A percentile compares a stretch with the other conserved stretches of the same genome.
Evolutionary conservation across 257 asterid genomes (phyloP).

Genomic region (Solanum gandarillasii): DNA sequence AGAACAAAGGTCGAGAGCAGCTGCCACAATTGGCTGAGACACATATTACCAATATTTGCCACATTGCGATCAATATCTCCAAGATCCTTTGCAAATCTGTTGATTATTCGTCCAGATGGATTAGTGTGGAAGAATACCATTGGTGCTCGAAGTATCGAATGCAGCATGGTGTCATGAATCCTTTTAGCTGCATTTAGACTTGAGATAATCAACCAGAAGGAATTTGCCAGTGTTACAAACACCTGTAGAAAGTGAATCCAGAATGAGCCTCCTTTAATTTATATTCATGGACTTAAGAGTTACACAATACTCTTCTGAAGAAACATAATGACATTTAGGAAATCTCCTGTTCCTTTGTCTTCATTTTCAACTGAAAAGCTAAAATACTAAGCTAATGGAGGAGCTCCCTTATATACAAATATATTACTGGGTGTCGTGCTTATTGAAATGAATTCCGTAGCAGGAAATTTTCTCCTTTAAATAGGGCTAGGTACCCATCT

Average conservation of each 20-base stretch:
- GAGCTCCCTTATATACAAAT: neutral
- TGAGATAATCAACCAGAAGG: slow-evolving; percentile 71
- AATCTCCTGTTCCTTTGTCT: neutral
- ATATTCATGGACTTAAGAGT: neutral
- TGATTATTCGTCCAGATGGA: slow-evolving; percentile 72
- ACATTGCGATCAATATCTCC: slow-evolving; percentile 73
- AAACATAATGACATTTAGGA: neutral
- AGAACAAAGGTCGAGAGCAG: slow-evolving; percentile 64
- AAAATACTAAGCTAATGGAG: neutral
- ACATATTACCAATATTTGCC: slow-evolving; percentile 34
- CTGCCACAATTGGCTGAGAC: slow-evolving; percentile 60
- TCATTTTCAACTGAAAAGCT: neutral
- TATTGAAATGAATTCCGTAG: neutral
- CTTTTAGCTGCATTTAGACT: slow-evolving; percentile 64
- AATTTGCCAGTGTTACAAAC: slow-evolving; percentile 57
- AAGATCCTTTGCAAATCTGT: slow-evolving; percentile 63
- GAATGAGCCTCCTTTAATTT: neutral
- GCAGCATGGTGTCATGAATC: slow-evolving; percentile 67
- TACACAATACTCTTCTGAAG: neutral
- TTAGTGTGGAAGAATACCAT: slow-evolving; percentile 86
- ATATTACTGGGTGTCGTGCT: neutral
- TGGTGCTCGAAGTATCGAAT: slow-evolving; percentile 64
- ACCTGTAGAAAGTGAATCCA: slow-evolving; percentile 36
- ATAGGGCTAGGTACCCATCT: neutral
- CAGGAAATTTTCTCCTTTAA: neutral